Base-by-base conservation (phyloP, 2,329 filamentous ascomycete species). In the Torrubiellomyces zombiae region DNA sequence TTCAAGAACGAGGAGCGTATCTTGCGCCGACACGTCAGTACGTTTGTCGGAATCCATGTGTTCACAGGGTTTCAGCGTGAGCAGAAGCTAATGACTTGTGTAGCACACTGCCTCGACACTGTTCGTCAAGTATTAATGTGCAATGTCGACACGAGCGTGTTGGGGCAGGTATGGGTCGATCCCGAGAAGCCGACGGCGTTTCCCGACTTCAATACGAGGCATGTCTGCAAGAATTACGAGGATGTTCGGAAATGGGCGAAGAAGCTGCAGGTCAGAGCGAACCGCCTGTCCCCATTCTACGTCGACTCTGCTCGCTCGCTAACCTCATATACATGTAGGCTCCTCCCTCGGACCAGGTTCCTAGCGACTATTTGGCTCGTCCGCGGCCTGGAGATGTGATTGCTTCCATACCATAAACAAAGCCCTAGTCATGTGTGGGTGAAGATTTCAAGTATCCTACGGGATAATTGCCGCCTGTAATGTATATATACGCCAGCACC, bases 51-150 rank as follows among this genome's bases (percentile, higher is more conserved):
- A n/a, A n/a, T n/a, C 18, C 18, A 18, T 23, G 14, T 4, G 20
- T 18, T 9, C 10, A 16, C 24, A 9, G 9, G 4, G 13, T 9
- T 9, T 9, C 8, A n/a, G 3, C 8, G 18, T 32, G 0, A n/a
- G n/a, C n/a, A n/a, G n/a, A n/a, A n/a, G n/a, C n/a, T n/a, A n/a
- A n/a, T n/a, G n/a, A n/a, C n/a, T n/a, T n/a, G 3, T 6, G 2
- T 5, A 44, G 38, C 38, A 1, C 68, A 75, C 31, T 75, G 70
- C 30, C 48, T 74, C 16, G 70, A 75, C 32, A 65, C 63, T 4
- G 30, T 75, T 21, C 61, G 68, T 1, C 68, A 75, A 38, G 62
- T 69, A 10, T 51, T 75, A 9, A 73, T 73, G 64, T 75, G 69
- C 43, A 65, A 60, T 15, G 52, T 63, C 12, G 70, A 75, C 34